Evolutionary conservation across 2,329 filamentous ascomycete genomes (phyloP), one percentile per base, ranked within the genome.

Genomic region (Colletotrichum cordylinicola): DNA sequence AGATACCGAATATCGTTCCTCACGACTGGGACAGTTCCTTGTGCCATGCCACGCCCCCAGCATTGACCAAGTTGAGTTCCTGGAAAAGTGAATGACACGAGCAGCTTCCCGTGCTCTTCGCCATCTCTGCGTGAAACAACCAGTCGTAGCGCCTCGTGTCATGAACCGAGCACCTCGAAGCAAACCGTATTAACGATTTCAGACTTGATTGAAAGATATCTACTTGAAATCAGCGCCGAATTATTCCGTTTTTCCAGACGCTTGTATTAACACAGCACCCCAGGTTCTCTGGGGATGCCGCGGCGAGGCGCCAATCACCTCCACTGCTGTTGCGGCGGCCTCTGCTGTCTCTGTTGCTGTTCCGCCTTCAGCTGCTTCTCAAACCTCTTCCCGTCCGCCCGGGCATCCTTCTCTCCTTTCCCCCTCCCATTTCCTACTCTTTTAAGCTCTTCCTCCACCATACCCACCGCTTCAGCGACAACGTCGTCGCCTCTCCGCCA

Each of bases 401-500:
- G 69, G 12, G 77, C 71, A 21, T 73, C 74, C 75, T 74, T 77
- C 67, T 76, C 71, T 31, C 78, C 79, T 1, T 61, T 43, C 9
- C 81, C 84, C 82, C 75, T 70, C 39, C 78, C 79, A 8, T 55
- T 43, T 13, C 81, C 84, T 82, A 90, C 84, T 43, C 88, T 85
- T 72, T 80, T 84, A 80, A 91, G 79, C 35, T 89, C 89, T 76
- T 89, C 86, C 82, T 89, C 88, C 5, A 95, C 91, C 74, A 96
- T 88, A 16, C 88, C 90, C 69, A 92, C 87, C 4, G 93, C 92
- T 82, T 94, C 93, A 1, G 87, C 87, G 72, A 91, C 87, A 9
- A 95, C 93, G 85, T 97, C 95, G 33, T 88, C 87, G 0, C 95
- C 95, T 13, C 89, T 90, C 56, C 93, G 88, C 95, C 95, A 97